Base-by-base conservation (phyloP, 805 yeast species). In the Metschnikowia continentalis region DNA sequence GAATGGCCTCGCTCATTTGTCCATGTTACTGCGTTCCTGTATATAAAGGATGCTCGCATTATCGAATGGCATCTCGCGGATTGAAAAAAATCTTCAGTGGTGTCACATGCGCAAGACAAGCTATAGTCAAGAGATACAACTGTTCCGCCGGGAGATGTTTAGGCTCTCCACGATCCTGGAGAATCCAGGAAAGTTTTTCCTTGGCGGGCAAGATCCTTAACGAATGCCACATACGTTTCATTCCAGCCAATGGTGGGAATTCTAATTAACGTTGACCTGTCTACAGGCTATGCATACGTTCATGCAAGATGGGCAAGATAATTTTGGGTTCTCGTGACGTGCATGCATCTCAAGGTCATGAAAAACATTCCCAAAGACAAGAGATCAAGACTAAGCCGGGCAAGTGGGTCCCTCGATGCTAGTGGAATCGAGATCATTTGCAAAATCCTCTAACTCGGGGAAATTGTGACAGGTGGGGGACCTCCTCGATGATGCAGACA, bases 51-150 rank as follows among this genome's bases (percentile, higher is more conserved):
- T 30, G 17, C 35, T 23, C 36, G 47, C 47, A 44, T 44, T 44
- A 44, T 44, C 47, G 47, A 44, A 44, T 44, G 19, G 47, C 40
- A 44, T 44, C 47, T 44, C 47, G 33, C 40, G 40, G 40, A 44
- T 35, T 44, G 35, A 35, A 36, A 44, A 44, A 36, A 26, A 13
- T 13, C 22, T 35, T 44, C 47, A 15, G 13, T 19, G 22, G 17
- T 23, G 26, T 7, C 14, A 14, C 13, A 20, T 15, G 26, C 30
- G 20, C 46, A 42, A 32, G 19, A 19, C 20, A 42, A 3, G 20
- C n/a, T 13, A 8, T 17, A 5, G 10, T 23, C 13, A 7, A 6
- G 26, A 15, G 17, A 19, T 4, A 11, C 8, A 7, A 15, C 8
- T 32, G 6, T 6, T 4, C 32, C 14, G 2, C 19, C 32, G 32